Evolutionary conservation across 1,284 basidiomycete species (phyloP).

Genomic region (Ceratobasidium sp.): DNA sequence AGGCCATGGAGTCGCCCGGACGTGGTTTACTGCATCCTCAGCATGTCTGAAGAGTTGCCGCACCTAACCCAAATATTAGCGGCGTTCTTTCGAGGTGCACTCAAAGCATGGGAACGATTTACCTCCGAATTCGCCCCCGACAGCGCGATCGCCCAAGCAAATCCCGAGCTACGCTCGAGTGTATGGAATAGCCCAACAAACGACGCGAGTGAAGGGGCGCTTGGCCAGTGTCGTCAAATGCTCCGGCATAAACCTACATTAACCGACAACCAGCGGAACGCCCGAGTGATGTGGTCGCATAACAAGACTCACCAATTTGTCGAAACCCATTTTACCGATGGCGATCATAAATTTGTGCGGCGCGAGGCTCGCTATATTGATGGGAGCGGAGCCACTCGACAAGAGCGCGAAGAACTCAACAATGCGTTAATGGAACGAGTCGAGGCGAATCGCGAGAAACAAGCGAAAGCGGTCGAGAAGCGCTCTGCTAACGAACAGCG

Average conservation of each 20-base stretch:
- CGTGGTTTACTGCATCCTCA: background rate
- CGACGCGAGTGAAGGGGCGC: conserved; percentile 13
- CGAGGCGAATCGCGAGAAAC: background rate
- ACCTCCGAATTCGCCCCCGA: conserved; percentile 28
- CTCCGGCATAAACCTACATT: background rate
- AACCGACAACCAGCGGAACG: conserved; percentile 20
- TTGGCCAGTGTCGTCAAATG: conserved; percentile 21
- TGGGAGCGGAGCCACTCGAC: background rate
- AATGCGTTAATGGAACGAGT: background rate
- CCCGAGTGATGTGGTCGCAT: background rate
- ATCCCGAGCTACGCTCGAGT: background rate
- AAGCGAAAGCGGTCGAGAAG: background rate
- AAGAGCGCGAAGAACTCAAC: background rate
- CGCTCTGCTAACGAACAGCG: background rate
- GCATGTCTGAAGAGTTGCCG: conserved; percentile 4
- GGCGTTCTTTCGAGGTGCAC: conserved; percentile 31
- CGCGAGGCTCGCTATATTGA: background rate
- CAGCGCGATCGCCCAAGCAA: conserved; percentile 11
- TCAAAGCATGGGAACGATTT: conserved; percentile 25
- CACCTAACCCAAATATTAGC: background rate
- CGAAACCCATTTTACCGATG: background rate
- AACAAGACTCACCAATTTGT: conserved; percentile 13
- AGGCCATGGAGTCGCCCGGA: background rate
- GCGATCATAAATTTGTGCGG: background rate
- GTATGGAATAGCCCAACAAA: conserved; percentile 24